Percentiles rank a stretch among this genome's conserved stretches.
Conservation (phyloP, 2,329 filamentous ascomycete species). For the Emergomyces orientalis region DNA sequence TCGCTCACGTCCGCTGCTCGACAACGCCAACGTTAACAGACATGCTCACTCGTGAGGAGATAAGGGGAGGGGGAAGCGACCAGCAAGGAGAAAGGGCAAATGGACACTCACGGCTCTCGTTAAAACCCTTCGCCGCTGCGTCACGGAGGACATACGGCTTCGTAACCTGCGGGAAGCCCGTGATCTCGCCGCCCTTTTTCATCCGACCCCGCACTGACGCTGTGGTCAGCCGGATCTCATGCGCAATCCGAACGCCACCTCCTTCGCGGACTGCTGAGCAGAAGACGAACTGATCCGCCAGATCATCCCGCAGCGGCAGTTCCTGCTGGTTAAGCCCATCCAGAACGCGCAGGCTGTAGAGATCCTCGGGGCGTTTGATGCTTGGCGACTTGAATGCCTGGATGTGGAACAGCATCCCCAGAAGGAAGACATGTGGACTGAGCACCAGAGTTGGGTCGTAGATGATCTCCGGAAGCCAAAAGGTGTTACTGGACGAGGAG, state of each 20-base stretch:
- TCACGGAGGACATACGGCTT: neutral
- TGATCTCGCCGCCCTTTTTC: neutral
- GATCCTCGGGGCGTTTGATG: slow-evolving; percentile 11
- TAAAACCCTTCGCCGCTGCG: neutral
- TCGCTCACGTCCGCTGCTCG: slow-evolving; percentile 11
- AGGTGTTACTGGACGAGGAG: slow-evolving; percentile 15
- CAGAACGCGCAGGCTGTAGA: slow-evolving; percentile 14
- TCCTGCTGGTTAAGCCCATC: slow-evolving; percentile 11
- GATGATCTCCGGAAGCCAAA: slow-evolving; percentile 18
- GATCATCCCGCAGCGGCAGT: slow-evolving; percentile 8
- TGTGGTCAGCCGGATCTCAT: neutral
- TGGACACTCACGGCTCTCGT: neutral
- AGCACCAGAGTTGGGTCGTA: slow-evolving; percentile 18
- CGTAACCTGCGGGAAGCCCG: neutral
- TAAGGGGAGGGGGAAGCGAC: slow-evolving; percentile 11
- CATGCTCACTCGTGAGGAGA: neutral
- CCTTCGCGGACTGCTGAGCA: slow-evolving; percentile 19
- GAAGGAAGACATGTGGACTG: slow-evolving; percentile 15
- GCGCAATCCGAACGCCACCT: slow-evolving; percentile 10
- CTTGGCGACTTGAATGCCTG: slow-evolving; percentile 12
- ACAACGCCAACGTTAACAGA: neutral
- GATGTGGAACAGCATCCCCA: slow-evolving; percentile 16
- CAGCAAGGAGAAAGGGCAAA: neutral
- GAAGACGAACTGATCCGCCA: slow-evolving; percentile 14
- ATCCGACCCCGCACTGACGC: neutral